Evolutionary conservation across 2,329 filamentous ascomycete genomes (phyloP).

Genomic region (Colletotrichum echinochloae): DNA sequence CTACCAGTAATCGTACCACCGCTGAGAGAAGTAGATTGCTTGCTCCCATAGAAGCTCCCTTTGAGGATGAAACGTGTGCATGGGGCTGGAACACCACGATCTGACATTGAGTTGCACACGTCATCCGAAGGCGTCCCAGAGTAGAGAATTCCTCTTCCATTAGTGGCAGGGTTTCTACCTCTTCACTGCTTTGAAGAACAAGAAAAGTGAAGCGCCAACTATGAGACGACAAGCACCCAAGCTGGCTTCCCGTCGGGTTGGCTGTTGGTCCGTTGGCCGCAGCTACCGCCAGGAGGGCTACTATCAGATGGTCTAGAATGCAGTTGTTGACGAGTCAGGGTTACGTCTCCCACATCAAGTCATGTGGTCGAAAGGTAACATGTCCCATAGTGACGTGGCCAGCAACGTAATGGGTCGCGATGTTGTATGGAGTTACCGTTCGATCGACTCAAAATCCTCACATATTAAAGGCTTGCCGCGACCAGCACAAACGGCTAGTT

Average conservation of each 20-base stretch:
- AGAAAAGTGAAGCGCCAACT: background rate
- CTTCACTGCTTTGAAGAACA: background rate
- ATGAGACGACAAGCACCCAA: constrained; percentile 1
- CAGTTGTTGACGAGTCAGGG: background rate
- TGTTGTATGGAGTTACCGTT: background rate
- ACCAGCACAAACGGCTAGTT: background rate
- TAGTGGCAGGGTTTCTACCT: background rate
- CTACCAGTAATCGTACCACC: background rate
- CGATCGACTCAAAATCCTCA: background rate
- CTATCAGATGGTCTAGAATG: background rate
- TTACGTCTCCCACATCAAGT: background rate
- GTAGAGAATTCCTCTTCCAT: background rate
- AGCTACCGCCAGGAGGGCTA: background rate
- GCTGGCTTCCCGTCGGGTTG: background rate
- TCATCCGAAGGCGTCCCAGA: background rate
- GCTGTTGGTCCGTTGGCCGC: background rate
- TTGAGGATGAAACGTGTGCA: constrained; percentile 12
- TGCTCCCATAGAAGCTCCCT: background rate
- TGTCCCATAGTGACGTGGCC: background rate
- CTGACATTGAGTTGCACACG: background rate
- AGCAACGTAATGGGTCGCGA: background rate
- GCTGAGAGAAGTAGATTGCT: background rate
- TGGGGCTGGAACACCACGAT: constrained; percentile 9
- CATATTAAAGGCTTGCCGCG: constrained; percentile 9
- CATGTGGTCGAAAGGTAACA: background rate